phyloP scores from a whole-genome alignment of 306 rosid species.

The Cicer pinnatifidum region DNA sequence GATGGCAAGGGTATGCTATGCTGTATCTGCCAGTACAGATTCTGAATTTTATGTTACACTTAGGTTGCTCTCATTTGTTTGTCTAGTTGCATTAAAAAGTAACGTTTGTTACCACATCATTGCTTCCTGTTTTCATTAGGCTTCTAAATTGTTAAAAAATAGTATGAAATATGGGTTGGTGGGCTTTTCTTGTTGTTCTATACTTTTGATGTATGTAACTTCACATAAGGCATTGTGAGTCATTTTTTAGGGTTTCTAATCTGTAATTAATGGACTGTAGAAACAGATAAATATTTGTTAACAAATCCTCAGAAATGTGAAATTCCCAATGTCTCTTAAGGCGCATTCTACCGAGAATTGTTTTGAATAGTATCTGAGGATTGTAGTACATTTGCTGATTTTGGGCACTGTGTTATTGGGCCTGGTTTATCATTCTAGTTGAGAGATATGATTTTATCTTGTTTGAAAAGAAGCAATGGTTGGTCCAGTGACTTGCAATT shows the following conservation, averaged over 20 bases:
- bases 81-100: conserved; percentile 22
- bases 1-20: conserved; percentile 17
- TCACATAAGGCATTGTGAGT: background rate
- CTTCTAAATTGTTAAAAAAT: conserved; percentile 3
- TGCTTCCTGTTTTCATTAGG: conserved; percentile 19
- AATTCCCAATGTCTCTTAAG: background rate
- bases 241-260: conserved; percentile 8
- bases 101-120: background rate
- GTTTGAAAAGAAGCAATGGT: conserved; percentile 22
- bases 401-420: conserved; percentile 1
- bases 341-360: conserved; percentile 10
- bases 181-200: background rate
- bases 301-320: conserved; percentile 20
- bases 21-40: background rate
- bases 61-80: conserved; percentile 38
- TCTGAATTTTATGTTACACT: background rate
- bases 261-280: background rate
- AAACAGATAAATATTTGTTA: conserved; percentile 12
- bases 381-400: conserved; percentile 24
- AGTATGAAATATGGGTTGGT: background rate
- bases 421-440: background rate
- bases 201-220: conserved; percentile 2
- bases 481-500: conserved; percentile 15
- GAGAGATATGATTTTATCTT: conserved; percentile 25
- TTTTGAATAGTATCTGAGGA: conserved; percentile 18